These are phyloP conservation scores for Cordyceps farinosa DNA, from an alignment of 2,329 filamentous ascomycete genomes.

Conservation along the genomic window DNA sequence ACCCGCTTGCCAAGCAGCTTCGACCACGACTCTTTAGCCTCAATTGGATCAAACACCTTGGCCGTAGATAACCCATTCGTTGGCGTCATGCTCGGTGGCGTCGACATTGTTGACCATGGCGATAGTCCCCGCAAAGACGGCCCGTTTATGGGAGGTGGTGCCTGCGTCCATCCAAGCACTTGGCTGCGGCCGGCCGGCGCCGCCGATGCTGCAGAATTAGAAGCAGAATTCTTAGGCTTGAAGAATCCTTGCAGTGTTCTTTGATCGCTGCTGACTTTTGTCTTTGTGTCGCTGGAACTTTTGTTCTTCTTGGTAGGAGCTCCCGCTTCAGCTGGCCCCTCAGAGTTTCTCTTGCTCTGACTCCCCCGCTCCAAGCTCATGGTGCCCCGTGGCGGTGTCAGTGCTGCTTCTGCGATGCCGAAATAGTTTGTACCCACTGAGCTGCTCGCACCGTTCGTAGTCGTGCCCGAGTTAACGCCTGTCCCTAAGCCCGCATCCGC, in stretches of 20 bases:
- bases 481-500: neutral
- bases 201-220: neutral
- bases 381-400: neutral
- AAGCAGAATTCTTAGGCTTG: slow-evolving; percentile 48
- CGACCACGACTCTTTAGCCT: slow-evolving; percentile 78
- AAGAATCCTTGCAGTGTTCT: slow-evolving; percentile 76
- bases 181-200: neutral
- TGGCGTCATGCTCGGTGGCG: neutral
- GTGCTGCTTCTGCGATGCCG: neutral
- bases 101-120: neutral
- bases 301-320: slow-evolving; percentile 38
- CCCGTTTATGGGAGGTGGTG: neutral
- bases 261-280: slow-evolving; percentile 35
- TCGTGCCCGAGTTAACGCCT: neutral
- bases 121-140: neutral
- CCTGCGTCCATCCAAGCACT: neutral
- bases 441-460: neutral
- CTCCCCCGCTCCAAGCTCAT: neutral
- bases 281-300: slow-evolving; percentile 26
- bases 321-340: slow-evolving; percentile 19
- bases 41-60: slow-evolving; percentile 62
- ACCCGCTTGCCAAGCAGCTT: slow-evolving; percentile 74
- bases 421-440: neutral
- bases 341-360: slow-evolving; percentile 27
- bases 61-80: slow-evolving; percentile 25